Base-by-base conservation (phyloP, 768 basidiomycete genomes). In the Psilocybe tampanensis region DNA sequence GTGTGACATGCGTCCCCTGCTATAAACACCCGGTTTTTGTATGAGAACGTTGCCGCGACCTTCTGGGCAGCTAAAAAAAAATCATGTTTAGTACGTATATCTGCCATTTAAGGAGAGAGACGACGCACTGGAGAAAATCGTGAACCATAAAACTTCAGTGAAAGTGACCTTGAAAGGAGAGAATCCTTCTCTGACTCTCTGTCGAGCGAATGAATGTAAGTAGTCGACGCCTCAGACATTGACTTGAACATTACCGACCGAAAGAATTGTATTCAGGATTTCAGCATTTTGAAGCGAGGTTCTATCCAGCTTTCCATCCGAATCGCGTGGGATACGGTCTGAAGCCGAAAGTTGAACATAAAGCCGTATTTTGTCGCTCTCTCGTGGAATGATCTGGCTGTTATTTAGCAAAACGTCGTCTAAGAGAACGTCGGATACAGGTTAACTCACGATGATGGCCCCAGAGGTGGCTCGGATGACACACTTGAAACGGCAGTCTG, bases 1-100 rank as follows among this genome's bases (percentile, higher is more conserved):
- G 57, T 58, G 22, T 58, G 57, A 33, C 57, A 58, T 12, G 57
- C 57, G 23, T 58, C 57, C 3, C 57, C 57, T 12, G 22, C 47
- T 11, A 58, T 58, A 21, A 58, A 58, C 3, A 58, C 47, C 6
- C 45, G 52, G 42, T 54, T 58, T 29, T 48, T 26, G 45, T 39
- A 42, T 23, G 52, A 53, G 22, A 58, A 58, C n/a, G 18, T 58
- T 3, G 47, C 34, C 1, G 57, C 57, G 19, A 58, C 52, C 22
- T 54, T 58, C 21, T 58, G 57, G 3, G 52, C 47, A 23, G 57
- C 57, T 58, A 24, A 8, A 15, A 33, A 9, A n/a, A n/a, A n/a
- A n/a, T n/a, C n/a, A n/a, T n/a, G n/a, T n/a, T n/a, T n/a, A n/a
- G n/a, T n/a, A n/a, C n/a, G n/a, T n/a, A n/a, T n/a, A n/a, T n/a